Conservation (phyloP, 139 green algal species). For the Picochlorum sp. region DNA sequence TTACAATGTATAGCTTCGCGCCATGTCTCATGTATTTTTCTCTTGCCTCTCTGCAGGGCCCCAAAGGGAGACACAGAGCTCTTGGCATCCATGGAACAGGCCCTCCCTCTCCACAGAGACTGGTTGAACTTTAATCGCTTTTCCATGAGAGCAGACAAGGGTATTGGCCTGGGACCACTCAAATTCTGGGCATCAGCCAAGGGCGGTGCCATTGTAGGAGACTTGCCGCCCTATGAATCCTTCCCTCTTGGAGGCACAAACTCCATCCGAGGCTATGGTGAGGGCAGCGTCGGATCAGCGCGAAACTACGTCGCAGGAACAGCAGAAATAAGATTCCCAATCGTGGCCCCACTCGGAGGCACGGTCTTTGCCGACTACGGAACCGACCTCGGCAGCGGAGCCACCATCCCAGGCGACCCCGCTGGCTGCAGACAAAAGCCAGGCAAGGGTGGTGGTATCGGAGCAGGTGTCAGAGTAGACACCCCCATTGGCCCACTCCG, state of each 20-base stretch:
- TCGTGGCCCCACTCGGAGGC: constrained; percentile 51
- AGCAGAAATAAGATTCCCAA: constrained; percentile 70
- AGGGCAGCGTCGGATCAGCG: constrained; percentile 80
- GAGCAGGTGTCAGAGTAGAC: constrained; percentile 76
- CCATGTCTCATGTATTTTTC: too few species aligned
- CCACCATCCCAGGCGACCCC: constrained; percentile 79
- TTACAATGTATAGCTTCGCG: too few species aligned
- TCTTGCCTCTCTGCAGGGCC: constrained; percentile 4
- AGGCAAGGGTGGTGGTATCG: constrained; percentile 76
- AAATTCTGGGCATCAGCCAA: constrained; percentile 37
- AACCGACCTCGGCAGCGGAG: constrained; percentile 78
- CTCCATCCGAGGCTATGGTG: constrained; percentile 78
- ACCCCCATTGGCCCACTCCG: constrained; percentile 85
- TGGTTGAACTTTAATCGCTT: constrained; percentile 81
- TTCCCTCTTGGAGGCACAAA: constrained; percentile 94
- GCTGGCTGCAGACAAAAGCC: constrained; percentile 78
- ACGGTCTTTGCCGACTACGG: constrained; percentile 86
- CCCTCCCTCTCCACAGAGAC: constrained; percentile 54
- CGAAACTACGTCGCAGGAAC: constrained; percentile 70
- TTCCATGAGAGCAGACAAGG: constrained; percentile 46
- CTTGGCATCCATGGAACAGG: constrained; percentile 60
- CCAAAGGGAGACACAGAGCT: constrained; percentile 40
- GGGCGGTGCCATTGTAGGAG: constrained; percentile 65
- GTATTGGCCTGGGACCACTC: constrained; percentile 40
- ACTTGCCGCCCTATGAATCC: constrained; percentile 94